Evolutionary conservation across 106 monocot genomes (phyloP), one percentile per base, ranked within the genome.

Genomic region (Acorus calamus): DNA sequence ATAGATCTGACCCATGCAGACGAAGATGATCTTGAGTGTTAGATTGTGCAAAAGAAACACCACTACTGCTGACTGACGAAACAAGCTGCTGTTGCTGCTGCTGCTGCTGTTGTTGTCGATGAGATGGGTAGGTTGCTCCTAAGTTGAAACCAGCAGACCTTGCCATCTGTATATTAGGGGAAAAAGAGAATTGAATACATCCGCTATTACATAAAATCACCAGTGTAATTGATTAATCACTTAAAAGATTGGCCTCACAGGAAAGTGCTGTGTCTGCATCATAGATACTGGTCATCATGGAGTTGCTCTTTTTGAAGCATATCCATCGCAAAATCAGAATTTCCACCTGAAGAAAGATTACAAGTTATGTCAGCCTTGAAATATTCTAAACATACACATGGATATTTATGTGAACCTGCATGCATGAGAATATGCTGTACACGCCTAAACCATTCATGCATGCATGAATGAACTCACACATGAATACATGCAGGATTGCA

Each of bases 261-360:
- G 73, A 47, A 83, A 87, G 55, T 96, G 90, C 51, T 80, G 94
- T 47, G 82, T 70, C 74, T 87, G 94, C 84, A 90, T 87, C 60
- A 87, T 80, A 49, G 94, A 79, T 11, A 85, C 74, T 28, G 28
- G 78, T 87, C 87, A 6, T 91, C 96, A 77, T 88, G 96, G 58
- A 84, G 73, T 62, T 86, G 94, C 56, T 96, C 91, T 59, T 88
- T 92, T 49, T 87, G 92, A 77, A 82, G 87, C 77, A 92, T 61
- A 78, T 96, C 89, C 87, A 90, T 78, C 46, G 84, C 14, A 73
- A 75, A 88, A 69, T 87, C 84, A 42, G 84, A 73, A 55, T 44
- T 80, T 43, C 74, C 82, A 56, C 92, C 92, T 92, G 57, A 5
- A 52, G 4, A 52, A 56, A 44, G 46, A 44, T 54, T 14, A 63